Base-by-base conservation (phyloP, 495 filamentous ascomycete species). In the Aspergillus ostianus region DNA sequence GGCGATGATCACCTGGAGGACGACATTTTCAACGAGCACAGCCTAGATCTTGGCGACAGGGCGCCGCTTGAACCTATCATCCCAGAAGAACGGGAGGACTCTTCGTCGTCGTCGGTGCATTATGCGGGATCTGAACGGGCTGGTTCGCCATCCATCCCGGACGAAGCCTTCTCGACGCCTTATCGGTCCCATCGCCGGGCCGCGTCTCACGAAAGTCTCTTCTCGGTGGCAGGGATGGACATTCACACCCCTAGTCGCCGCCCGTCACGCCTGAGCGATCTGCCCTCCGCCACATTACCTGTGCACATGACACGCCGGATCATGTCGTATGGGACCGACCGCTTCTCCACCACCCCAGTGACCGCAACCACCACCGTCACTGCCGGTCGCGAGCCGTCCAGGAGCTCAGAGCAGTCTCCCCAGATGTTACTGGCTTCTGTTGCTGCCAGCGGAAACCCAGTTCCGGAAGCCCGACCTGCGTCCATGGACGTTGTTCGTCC, bases 211-310 rank as follows among this genome's bases (percentile, higher is more conserved):
- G 81, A 84, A 49, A 82, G 79, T 60, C 64, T 84, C 0, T 68
- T 84, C 45, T 82, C 82, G 0, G 75, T 80, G 15, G 73, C 73
- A 4, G 80, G 76, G 1, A 75, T 82, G 73, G 80, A 84, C 63
- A 80, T 82, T 46, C 80, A 79, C 56, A 79, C 75, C 15, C 66
- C 70, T 6, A 73, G 55, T 48, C 73, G 63, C 47, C 77, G 66
- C 51, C 71, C 66, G 55, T 68, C 64, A 23, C 74, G 73, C 23
- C 71, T 76, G 72, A 65, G 63, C 41, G 67, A 70, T 47, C 67
- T 75, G 13, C 36, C 36, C 61, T 64, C 70, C 51, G 56, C 68
- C 4, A 62, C 66, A 56, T 56, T 67, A 48, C 63, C 64, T 8
- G 18, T 61, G 2, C 71, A 64, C 15, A 65, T 74, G 18, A 75